Evolutionary conservation across 75 land plant species (phyloP), one percentile per base, ranked within the genome.

Genomic region (Pinus taeda): DNA sequence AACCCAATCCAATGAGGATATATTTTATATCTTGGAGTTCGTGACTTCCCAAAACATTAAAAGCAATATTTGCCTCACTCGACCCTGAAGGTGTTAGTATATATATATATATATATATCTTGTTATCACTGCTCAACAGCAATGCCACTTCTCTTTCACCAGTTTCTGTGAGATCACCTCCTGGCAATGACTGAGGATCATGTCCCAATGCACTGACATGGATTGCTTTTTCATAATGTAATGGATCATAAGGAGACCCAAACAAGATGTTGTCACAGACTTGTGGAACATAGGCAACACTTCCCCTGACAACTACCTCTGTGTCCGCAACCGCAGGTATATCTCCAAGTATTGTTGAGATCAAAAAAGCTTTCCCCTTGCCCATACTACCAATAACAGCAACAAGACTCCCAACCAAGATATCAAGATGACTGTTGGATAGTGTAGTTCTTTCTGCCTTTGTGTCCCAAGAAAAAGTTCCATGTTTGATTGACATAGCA

Each of bases 261-360:
- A 81, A 81, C n/a, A 81, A 21, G 24, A 81, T 75, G 36, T 81
- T 81, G 21, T 77, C 76, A 74, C 80, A 94, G 75, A 97, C 81
- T 85, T 97, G 97, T 55, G 99, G 93, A 67, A 97, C 98, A 87
- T 94, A 97, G 60, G 99, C 93, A 72, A 97, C 95, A 13, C 85
- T 85, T 45, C 97, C 98, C 57, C 98, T 79, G 5, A 94, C 65
- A 39, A 80, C 75, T 76, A 85, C 87, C 77, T 77, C 86, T 26
- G 89, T 70, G 71, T 83, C 80, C 63, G 79, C 78, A 36, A 80
- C 21, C 11, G 97, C 73, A 33, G 93, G 93, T 60, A 97, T 81
- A 77, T 97, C 99, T 15, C 99, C 99, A 76, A 97, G 89, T 80
- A 94, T 91, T 64, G 97, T 97, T 22, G 97, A 92, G 15, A 97